Evolutionary conservation across 2,329 filamentous ascomycete genomes (phyloP), one percentile per base, ranked within the genome.

Genomic region (Tolypocladium tundrense): DNA sequence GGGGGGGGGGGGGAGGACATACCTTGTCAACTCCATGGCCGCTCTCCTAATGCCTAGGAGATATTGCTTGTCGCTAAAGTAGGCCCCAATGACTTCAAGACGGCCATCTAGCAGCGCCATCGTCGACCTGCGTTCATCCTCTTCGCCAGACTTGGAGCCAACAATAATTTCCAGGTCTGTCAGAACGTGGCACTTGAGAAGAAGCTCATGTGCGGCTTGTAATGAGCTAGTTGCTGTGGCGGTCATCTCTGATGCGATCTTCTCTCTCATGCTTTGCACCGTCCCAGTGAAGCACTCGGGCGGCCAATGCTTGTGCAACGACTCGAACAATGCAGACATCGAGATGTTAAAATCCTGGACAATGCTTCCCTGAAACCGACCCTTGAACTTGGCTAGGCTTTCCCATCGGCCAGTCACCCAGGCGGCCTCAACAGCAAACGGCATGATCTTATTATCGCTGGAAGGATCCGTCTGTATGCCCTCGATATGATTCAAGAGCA

Each of bases 31-130:
- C 63, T 92, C 85, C 90, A 99, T 96, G 1, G 88, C 84, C 31
- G 94, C 93, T 64, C 94, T 83, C 58, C 92, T 85, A 45, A 97
- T 80, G 1, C 91, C 89, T 35, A 99, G 78, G 11, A 99, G 74
- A 68, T 96, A 97, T 69, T 97, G 93, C 70, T 99, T 99, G 69
- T 99, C 92, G 56, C 86, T 84, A 42, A 92, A 87, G 66, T 94
- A 96, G 1, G 91, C 90, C 0, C 95, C 94, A 2, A 99, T 77
- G 1, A 95, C 81, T 63, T 92, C 89, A n/a, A 99, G 76, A n/a
- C 94, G 86, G 52, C 88, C 84, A 60, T 88, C 81, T 6, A 97
- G 60, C 6, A 73, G 60, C 2, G 62, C 60, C 59, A 73, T 67
- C 2, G 69, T 70, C 55, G 65, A 69, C 40, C 66, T 66, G 39